A percentile compares a stretch with the other conserved stretches of the same genome.
These are phyloP conservation scores for Lodderomyces orthopsilosis DNA, from an alignment of 1,139 yeast genomes.

Conservation along the genomic window DNA sequence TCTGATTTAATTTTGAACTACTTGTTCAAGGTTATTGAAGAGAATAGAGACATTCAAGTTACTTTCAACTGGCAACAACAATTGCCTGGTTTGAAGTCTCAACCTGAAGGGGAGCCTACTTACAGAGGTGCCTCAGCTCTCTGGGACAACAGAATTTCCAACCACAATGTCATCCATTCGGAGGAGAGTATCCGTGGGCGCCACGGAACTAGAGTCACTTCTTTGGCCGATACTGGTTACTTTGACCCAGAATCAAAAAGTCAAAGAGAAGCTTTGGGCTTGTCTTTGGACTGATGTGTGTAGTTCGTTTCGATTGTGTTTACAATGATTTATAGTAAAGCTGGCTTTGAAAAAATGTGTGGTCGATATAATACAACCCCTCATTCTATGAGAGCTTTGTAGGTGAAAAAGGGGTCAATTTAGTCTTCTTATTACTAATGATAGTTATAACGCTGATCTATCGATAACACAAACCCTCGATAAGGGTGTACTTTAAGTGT, in stretches of 20 bases:
- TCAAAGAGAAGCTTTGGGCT: conserved; percentile 54
- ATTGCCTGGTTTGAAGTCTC: conserved; percentile 5
- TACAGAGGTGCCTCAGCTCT: conserved; percentile 55
- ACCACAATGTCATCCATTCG: conserved; percentile 52
- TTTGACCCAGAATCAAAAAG: conserved; percentile 52
- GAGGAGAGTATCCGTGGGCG: conserved; percentile 50
- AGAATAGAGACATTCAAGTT: conserved; percentile 45
- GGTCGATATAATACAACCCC: too few relatives aligned
- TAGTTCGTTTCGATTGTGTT: too few relatives aligned
- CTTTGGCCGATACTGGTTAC: conserved; percentile 54
- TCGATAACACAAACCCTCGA: too few relatives aligned
- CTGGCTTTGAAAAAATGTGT: too few relatives aligned
- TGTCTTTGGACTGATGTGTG: conserved; percentile 22
- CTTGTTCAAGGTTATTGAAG: conserved; percentile 32
- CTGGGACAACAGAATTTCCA: conserved; percentile 57
- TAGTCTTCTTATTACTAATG: too few relatives aligned
- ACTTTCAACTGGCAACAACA: conserved; percentile 47
- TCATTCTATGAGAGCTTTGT: too few relatives aligned
- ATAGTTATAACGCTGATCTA: too few relatives aligned
- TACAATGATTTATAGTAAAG: not conserved
- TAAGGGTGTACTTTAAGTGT: too few relatives aligned
- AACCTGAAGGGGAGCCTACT: conserved; percentile 21
- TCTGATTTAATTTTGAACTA: conserved; percentile 31
- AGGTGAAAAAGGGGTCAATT: too few relatives aligned
- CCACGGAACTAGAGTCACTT: conserved; percentile 59